These are phyloP conservation scores for Kwoniella shivajii DNA, from an alignment of 1,284 basidiomycete species.

Conservation along the genomic window DNA sequence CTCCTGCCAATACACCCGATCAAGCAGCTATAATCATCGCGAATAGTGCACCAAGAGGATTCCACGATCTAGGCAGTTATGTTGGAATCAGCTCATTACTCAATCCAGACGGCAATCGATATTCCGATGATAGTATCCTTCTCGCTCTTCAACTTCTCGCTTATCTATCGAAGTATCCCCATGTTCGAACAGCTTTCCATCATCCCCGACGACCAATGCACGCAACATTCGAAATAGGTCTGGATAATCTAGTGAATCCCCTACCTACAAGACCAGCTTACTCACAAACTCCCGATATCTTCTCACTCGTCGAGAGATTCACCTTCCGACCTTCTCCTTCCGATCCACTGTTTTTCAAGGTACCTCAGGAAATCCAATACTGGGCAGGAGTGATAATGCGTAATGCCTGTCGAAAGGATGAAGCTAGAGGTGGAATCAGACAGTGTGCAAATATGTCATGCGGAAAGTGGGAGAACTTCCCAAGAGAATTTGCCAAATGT, in stretches of 20 bases:
- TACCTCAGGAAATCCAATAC: slow-evolving; percentile 93
- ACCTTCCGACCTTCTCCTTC: slow-evolving; percentile 86
- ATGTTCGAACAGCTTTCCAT: slow-evolving; percentile 96
- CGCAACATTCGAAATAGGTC: slow-evolving; percentile 49
- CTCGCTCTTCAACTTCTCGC: slow-evolving; percentile 89
- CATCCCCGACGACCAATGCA: slow-evolving; percentile 64
- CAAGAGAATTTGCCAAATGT: slow-evolving; percentile 97
- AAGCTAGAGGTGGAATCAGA: slow-evolving; percentile 84
- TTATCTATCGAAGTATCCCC: slow-evolving; percentile 96
- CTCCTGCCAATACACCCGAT: slow-evolving; percentile 20
- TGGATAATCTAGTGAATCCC: slow-evolving; percentile 30
- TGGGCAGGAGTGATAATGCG: slow-evolving; percentile 99
- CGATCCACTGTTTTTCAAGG: slow-evolving; percentile 69
- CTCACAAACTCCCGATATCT: slow-evolving; percentile 73
- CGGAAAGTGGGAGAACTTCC: slow-evolving; percentile 89
- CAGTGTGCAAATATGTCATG: slow-evolving; percentile 99
- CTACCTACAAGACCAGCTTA: slow-evolving; percentile 50
- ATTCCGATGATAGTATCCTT: slow-evolving; percentile 93
- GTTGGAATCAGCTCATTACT: slow-evolving; percentile 45
- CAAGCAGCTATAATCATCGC: slow-evolving; percentile 53
- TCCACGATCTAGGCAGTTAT: slow-evolving; percentile 51
- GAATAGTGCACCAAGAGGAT: slow-evolving; percentile 52
- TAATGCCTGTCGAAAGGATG: slow-evolving; percentile 97
- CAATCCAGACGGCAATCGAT: slow-evolving; percentile 58
- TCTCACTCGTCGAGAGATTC: slow-evolving; percentile 93